Percentiles rank a stretch among this genome's conserved stretches.
Evolutionary conservation across 352 stramenopile genomes (phyloP).

Genomic region (Phytophthora agathidicida): DNA sequence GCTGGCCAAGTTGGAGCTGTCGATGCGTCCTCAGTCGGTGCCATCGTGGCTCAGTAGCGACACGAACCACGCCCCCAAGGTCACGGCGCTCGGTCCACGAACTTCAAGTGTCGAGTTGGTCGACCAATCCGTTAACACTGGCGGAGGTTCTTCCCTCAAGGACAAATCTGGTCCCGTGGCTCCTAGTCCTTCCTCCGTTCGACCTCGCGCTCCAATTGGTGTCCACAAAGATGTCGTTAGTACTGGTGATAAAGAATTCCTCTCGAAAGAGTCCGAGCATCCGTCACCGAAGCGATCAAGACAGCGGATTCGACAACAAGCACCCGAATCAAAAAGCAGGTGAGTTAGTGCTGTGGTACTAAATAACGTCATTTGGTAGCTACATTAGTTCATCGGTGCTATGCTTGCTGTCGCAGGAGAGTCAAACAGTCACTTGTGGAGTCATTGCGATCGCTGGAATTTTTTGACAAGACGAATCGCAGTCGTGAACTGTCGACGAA

Average conservation of each 20-base stretch:
- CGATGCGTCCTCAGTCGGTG: constrained; percentile 74
- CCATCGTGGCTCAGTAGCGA: constrained; percentile 79
- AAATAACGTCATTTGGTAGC: not conserved
- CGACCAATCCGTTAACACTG: too few relatives aligned
- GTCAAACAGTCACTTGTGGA: constrained; percentile 78
- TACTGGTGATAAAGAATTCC: constrained; percentile 43
- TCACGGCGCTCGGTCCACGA: constrained; percentile 58
- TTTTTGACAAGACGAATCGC: constrained; percentile 78
- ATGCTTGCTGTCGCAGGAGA: constrained; percentile 26
- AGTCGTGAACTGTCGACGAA: constrained; percentile 68
- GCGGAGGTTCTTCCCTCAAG: constrained; percentile 17
- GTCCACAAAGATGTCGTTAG: constrained; percentile 49
- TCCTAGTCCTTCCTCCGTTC: constrained; percentile 42
- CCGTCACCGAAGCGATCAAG: constrained; percentile 50
- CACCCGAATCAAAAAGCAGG: constrained; percentile 43
- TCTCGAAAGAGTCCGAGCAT: constrained; percentile 46
- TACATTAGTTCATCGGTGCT: not conserved
- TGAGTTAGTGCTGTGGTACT: constrained; percentile 8
- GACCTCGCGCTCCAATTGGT: constrained; percentile 61
- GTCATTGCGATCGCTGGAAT: constrained; percentile 69
- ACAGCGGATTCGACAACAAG: constrained; percentile 39
- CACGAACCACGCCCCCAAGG: constrained; percentile 68
- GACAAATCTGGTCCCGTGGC: constrained; percentile 29
- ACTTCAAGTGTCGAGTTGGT: constrained; percentile 60
- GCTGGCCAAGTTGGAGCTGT: constrained; percentile 70